Evolutionary conservation across 108 stramenopile species (phyloP), one percentile per base, ranked within the genome.

Genomic region (Nitzschia inconspicua): DNA sequence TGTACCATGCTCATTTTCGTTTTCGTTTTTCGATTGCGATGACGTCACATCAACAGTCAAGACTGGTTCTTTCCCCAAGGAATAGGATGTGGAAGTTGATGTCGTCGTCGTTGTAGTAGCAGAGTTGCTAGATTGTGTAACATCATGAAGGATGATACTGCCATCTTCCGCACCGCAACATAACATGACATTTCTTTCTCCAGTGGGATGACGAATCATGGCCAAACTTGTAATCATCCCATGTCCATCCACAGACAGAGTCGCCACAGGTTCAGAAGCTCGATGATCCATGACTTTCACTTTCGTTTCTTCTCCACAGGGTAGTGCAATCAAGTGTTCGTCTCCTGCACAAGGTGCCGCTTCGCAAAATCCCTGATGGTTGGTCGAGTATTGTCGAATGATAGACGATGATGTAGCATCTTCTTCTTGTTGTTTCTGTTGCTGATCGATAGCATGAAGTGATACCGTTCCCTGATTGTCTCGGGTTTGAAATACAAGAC

Each of bases 81-180:
- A 68, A 30, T 31, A 40, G 28, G 41, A 60, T 39, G 53, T 3
- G 23, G 28, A 13, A 22, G 11, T 10, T 31, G 19, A 22, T 2
- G 36, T 60, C 24, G 26, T 8, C 7, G 26, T 11, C 41, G 10
- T 34, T 35, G 36, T 20, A 10, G 44, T 22, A 29, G 32, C 29
- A 18, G n/a, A n/a, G n/a, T n/a, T n/a, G n/a, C n/a, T n/a, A n/a
- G n/a, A n/a, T n/a, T 44, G 25, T 23, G 69, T 52, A 27, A 86
- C 65, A 57, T 93, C 87, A 58, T 88, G 76, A 69, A 88, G 85
- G 23, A 85, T 57, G 18, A 81, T 72, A 0, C 77, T 68, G 5
- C 91, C 91, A 76, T 63, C 73, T 48, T 93, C 91, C 91, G 88
- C 89, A 2, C 91, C 91, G 72, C 88, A 88, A 8, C 30, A 36